Percentiles rank a stretch among this genome's conserved stretches.
These are phyloP conservation scores for Passalora sequoiae DNA, from an alignment of 2,329 filamentous ascomycete species.

Conservation along the genomic window DNA sequence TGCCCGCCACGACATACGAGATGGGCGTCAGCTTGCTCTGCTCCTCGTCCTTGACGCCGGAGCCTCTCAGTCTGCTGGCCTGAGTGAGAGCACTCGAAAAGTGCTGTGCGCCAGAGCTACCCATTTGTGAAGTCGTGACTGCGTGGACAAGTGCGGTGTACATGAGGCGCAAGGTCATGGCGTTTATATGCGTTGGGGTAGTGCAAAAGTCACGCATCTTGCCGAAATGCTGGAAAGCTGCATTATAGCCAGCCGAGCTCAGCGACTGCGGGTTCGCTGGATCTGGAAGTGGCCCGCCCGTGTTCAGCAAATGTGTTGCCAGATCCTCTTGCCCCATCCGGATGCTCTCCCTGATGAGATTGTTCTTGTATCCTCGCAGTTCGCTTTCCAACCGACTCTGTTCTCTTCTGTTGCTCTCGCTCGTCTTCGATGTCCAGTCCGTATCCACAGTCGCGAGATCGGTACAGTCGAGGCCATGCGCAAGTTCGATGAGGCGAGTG, in stretches of 20 bases:
- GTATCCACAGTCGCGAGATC: slow-evolving; percentile 62
- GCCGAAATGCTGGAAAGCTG: slow-evolving; percentile 70
- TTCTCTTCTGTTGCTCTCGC: slow-evolving; percentile 63
- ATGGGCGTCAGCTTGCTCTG: slow-evolving; percentile 58
- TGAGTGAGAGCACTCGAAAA: slow-evolving; percentile 59
- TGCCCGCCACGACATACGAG: slow-evolving; percentile 56
- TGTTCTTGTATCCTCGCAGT: slow-evolving; percentile 91
- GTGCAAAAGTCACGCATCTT: slow-evolving; percentile 90
- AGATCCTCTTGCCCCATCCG: slow-evolving; percentile 88
- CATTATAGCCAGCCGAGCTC: slow-evolving; percentile 50
- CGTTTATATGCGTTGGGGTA: slow-evolving; percentile 73
- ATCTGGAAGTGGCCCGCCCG: slow-evolving; percentile 50
- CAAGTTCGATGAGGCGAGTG: slow-evolving; percentile 62
- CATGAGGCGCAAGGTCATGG: slow-evolving; percentile 74
- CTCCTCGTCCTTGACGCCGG: slow-evolving; percentile 51
- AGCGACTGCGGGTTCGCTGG: slow-evolving; percentile 19
- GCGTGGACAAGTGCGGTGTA: slow-evolving; percentile 76
- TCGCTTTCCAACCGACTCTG: slow-evolving; percentile 74
- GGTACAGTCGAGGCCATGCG: slow-evolving; percentile 61
- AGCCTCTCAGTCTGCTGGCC: slow-evolving; percentile 45
- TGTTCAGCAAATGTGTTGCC: slow-evolving; percentile 73
- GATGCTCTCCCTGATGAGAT: slow-evolving; percentile 95
- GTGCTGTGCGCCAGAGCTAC: slow-evolving; percentile 16
- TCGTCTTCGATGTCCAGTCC: slow-evolving; percentile 67
- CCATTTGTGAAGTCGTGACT: slow-evolving; percentile 43